These are phyloP conservation scores for Domatiomyces catenatus DNA, from an alignment of 2,329 filamentous ascomycete genomes.

Conservation along the genomic window DNA sequence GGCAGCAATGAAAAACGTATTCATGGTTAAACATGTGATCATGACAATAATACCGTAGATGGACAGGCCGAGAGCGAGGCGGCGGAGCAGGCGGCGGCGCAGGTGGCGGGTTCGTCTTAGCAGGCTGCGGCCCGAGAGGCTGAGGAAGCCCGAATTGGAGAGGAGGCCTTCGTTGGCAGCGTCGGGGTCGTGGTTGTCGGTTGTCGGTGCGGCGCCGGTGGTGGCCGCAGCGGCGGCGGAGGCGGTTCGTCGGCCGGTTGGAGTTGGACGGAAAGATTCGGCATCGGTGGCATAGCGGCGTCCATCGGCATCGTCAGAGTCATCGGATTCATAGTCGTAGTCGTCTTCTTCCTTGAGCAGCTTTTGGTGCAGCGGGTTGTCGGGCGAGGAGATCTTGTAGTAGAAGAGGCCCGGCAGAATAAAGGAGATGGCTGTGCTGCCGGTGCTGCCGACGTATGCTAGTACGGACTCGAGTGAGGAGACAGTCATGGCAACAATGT, in stretches of 20 bases:
- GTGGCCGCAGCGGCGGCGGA: no score
- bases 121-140: conserved; percentile 37
- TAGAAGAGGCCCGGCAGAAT: conserved; percentile 94
- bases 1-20: conserved; percentile 59
- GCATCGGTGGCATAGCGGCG: background rate
- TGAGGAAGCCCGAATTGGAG: conserved; percentile 30
- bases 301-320: conserved; percentile 13
- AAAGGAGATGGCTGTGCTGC: conserved; percentile 89
- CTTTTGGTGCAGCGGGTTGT: conserved; percentile 71
- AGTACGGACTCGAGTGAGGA: conserved; percentile 78
- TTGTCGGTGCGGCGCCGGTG: no score
- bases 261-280: background rate
- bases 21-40: conserved; percentile 72
- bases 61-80: conserved; percentile 57
- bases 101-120: conserved; percentile 38
- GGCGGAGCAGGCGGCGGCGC: conserved; percentile 50
- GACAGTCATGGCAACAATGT: conserved; percentile 80
- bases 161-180: conserved; percentile 23
- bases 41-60: conserved; percentile 80
- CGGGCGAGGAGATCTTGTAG: conserved; percentile 90
- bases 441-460: conserved; percentile 88
- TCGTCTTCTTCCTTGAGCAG: conserved; percentile 83
- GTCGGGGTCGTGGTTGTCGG: conserved; percentile 37
- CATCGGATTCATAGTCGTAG: conserved; percentile 36
- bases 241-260: no score